Evolutionary conservation across 2,329 filamentous ascomycete genomes (phyloP).

Genomic region (Sphaerulina musiva): DNA sequence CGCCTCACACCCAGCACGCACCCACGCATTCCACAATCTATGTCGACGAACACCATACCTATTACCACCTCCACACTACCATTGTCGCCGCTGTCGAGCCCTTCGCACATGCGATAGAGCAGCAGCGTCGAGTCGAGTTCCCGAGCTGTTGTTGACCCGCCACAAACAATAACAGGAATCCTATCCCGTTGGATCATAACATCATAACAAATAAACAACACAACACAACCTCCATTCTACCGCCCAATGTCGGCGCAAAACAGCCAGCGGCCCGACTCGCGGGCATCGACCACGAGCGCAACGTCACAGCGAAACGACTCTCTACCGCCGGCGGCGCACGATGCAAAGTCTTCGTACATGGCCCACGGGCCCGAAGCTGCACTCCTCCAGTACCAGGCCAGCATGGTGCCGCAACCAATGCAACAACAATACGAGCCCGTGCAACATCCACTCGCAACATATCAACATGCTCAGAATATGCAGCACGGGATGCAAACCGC

Average conservation of each 20-base stretch:
- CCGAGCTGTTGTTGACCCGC: conserved; percentile 1
- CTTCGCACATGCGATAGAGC: background rate
- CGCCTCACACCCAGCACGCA: too few species aligned
- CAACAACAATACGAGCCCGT: conserved; percentile 20
- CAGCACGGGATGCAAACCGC: conserved; percentile 21
- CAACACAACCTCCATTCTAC: conserved; percentile 14
- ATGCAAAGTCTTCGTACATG: conserved; percentile 23
- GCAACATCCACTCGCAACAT: conserved; percentile 12
- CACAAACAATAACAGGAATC: conserved; percentile 13
- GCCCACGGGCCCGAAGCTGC: conserved; percentile 27
- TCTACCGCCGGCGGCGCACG: conserved; percentile 17
- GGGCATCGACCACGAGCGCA: conserved; percentile 33
- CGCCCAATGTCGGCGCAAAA: conserved; percentile 27
- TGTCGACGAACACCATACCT: conserved; percentile 4
- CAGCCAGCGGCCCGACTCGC: conserved; percentile 28
- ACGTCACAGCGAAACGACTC: conserved; percentile 28
- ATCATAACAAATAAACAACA: conserved; percentile 6
- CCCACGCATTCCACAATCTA: conserved; percentile 8
- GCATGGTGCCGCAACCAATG: conserved; percentile 23
- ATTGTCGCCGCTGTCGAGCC: background rate
- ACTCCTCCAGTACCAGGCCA: conserved; percentile 29
- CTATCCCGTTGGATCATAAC: background rate
- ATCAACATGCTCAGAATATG: conserved; percentile 21
- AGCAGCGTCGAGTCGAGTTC: background rate
- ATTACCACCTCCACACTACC: background rate